Percentiles rank a stretch among this genome's conserved stretches.
Evolutionary conservation across 176 grass and related monocot species (phyloP).

Genomic region (Microstegium vimineum): DNA sequence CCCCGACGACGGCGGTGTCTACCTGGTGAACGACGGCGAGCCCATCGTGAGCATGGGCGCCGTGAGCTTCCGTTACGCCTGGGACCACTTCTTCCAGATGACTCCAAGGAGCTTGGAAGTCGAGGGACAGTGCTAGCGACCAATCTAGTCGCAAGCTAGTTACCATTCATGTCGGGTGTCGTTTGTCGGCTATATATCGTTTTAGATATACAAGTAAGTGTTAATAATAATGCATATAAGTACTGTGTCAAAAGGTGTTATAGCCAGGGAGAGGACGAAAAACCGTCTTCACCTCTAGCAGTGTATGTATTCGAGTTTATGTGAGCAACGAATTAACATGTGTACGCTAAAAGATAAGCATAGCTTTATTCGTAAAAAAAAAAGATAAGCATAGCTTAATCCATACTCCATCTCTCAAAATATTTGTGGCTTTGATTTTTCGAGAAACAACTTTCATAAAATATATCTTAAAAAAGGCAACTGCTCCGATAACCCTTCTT

Average conservation of each 20-base stretch:
- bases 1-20: conserved; percentile 16
- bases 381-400: too few species aligned
- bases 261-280: background rate
- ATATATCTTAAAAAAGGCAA: too few species aligned
- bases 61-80: conserved; percentile 54
- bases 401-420: too few species aligned
- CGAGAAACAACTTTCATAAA: too few species aligned
- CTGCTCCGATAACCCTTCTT: too few species aligned
- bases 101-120: conserved; percentile 36
- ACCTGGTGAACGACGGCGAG: conserved; percentile 48
- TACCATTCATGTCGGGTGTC: background rate
- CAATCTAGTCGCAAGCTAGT: background rate
- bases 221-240: background rate
- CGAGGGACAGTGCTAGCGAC: conserved; percentile 4
- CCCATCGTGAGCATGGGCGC: conserved; percentile 36
- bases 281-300: too few species aligned
- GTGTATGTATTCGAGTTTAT: too few species aligned
- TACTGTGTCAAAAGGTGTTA: background rate
- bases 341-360: too few species aligned
- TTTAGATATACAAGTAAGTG: background rate
- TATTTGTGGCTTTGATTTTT: too few species aligned
- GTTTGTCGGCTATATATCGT: too few species aligned
- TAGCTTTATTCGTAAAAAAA: too few species aligned
- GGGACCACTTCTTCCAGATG: conserved; percentile 66
- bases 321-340: too few species aligned